Evolutionary conservation across 2,329 filamentous ascomycete species (phyloP), one percentile per base, ranked within the genome.

Genomic region (Colletotrichum viniferum): DNA sequence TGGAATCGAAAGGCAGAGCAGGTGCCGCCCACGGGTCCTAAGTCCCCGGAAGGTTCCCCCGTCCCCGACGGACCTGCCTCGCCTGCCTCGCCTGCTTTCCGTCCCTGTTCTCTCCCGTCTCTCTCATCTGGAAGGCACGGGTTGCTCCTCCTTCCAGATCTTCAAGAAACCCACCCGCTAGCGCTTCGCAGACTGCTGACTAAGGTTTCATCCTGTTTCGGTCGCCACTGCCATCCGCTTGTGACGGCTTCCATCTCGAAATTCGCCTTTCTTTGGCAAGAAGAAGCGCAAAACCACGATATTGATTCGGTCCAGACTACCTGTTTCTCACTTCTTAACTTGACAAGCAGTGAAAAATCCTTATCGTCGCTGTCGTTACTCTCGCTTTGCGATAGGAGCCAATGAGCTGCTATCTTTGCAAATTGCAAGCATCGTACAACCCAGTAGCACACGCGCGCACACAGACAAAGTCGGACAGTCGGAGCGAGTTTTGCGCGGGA

Each of bases 171-270:
- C 43, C 43, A 48, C 43, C n/a, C 34, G 9, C 7, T 18, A 24
- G 36, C 14, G 62, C 38, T 48, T 24, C 36, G 26, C 8, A 56
- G 14, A 18, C 3, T 7, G 62, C 68, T 74, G 72, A 74, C 69
- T 72, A 72, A 74, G 55, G 68, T 74, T 74, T 74, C 72, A 72
- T 26, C 5, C n/a, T 72, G 72, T 72, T 72, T 67, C 68, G 72
- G 36, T 56, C 30, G 68, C 68, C 72, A 74, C 48, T 32, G 48
- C 30, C 18, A 2, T 38, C 3, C 48, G 9, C 65, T 9, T 48
- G 38, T 4, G 14, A 52, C 34, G 16, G 24, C 32, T 32, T 61
- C 60, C 48, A 32, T 48, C 9, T 24, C 60, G 24, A 43, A 61
- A 56, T 34, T 4, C 28, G 10, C 32, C 72, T 12, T 9, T 12